These are phyloP conservation scores for Nidula niveotomentosa DNA, from an alignment of 1,284 basidiomycete genomes.

Conservation along the genomic window DNA sequence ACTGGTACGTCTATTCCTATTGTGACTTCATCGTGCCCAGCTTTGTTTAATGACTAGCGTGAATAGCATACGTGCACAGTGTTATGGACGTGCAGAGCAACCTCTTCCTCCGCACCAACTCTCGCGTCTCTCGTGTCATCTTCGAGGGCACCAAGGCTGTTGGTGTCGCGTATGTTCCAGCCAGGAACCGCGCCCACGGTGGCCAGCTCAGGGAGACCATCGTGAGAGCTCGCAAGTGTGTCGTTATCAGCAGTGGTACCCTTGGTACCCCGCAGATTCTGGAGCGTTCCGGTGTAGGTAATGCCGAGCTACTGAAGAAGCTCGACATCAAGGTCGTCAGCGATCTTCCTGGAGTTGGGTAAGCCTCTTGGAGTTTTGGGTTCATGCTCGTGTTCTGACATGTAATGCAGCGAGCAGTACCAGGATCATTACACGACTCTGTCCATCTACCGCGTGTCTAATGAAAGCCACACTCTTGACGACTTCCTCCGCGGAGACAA, in stretches of 20 bases:
- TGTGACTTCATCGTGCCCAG: too few species aligned
- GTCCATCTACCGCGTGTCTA: constrained; percentile 64
- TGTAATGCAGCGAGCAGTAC: constrained; percentile 54
- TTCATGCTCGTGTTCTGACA: not conserved
- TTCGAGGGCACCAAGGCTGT: constrained; percentile 73
- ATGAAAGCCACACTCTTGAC: constrained; percentile 62
- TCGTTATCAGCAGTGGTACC: constrained; percentile 65
- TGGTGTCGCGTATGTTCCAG: constrained; percentile 67
- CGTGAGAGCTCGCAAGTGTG: constrained; percentile 60
- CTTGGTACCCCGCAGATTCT: constrained; percentile 72
- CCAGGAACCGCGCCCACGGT: constrained; percentile 56
- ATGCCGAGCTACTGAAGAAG: constrained; percentile 50
- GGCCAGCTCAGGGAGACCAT: constrained; percentile 59
- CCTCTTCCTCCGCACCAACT: constrained; percentile 59
- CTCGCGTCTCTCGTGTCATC: constrained; percentile 67
- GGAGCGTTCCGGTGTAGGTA: constrained; percentile 70
- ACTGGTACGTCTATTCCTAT: constrained; percentile 39
- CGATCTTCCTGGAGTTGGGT: constrained; percentile 73
- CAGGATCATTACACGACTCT: constrained; percentile 76
- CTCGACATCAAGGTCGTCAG: constrained; percentile 61
- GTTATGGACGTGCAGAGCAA: constrained; percentile 69
- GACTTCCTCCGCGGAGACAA: constrained; percentile 70
- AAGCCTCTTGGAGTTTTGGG: constrained; percentile 16
- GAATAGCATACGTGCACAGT: constrained; percentile 64
- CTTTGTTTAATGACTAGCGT: too few species aligned